Base-by-base conservation (phyloP, 495 filamentous ascomycete species). In the Terfezia boudieri region DNA sequence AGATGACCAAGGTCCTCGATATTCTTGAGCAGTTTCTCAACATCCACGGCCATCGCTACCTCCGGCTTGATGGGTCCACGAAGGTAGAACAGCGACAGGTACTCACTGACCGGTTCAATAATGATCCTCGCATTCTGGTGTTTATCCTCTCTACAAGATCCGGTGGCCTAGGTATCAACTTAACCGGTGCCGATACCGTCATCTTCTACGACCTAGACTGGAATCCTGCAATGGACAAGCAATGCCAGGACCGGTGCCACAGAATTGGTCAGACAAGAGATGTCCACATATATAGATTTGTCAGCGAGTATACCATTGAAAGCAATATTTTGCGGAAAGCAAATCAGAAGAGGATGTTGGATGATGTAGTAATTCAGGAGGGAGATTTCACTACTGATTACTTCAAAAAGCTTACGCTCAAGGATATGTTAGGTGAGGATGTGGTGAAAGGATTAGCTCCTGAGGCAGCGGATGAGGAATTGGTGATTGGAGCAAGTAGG, bases 221-320 rank as follows among this genome's bases (percentile, higher is more conserved):
- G 92, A 99, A 99, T 60, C 92, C 92, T 0, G 92, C 92, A 10
- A 99, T 99, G 92, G 92, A 99, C 68, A 94, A 94, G 63, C 92
- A 99, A 67, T 99, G 92, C 65, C 92, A 96, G 68, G 92, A 99
- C 64, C 82, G 92, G 58, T 89, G 84, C 59, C 92, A 99, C 67
- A 87, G 92, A 53, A 99, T 99, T 61, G 92, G 92, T 3, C 92
- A 99, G 67, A 96, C 92, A 0, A 80, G 92, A 32, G 92, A 99
- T 63, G 92, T 99, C 41, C 89, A 96, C 63, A 95, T 99, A 61
- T 99, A 95, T 69, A 84, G 90, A 8, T 82, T 99, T 43, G 89
- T 99, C 32, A 88, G 82, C 20, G 92, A 99, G 69, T 85, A 94
- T 67, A 99, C 92, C 1, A 96, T 99, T 54, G 92, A 99, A 67